phyloP scores from a whole-genome alignment of 2,329 filamentous ascomycete species.

The Magnaporthiopsis poae region DNA sequence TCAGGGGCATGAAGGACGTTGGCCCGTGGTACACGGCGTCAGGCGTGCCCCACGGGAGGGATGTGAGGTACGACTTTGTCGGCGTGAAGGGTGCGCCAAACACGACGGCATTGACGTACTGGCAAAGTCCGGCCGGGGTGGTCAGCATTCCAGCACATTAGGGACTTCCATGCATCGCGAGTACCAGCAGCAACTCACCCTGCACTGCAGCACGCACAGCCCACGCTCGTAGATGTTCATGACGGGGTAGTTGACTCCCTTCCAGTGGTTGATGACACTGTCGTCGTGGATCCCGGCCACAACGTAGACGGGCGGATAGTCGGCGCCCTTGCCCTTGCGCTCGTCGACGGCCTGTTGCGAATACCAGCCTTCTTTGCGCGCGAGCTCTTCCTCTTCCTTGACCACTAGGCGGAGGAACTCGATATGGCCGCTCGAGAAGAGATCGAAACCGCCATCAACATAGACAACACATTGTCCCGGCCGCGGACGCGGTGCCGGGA shows the following conservation, averaged over 20 bases:
- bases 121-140: background rate
- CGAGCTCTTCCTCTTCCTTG: conserved; percentile 60
- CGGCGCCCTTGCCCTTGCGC: conserved; percentile 55
- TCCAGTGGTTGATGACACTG: conserved; percentile 89
- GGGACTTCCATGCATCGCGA: background rate
- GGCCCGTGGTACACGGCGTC: conserved; percentile 90
- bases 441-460: conserved; percentile 90
- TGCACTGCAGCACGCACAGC: conserved; percentile 89
- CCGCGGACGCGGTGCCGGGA: conserved; percentile 60
- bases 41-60: conserved; percentile 64
- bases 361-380: conserved; percentile 63
- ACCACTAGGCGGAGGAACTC: conserved; percentile 79
- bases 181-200: conserved; percentile 41
- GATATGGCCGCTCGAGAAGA: conserved; percentile 95
- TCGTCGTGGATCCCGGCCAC: conserved; percentile 91
- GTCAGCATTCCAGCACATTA: background rate
- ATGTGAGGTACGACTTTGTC: conserved; percentile 64
- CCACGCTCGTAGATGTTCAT: conserved; percentile 99
- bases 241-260: conserved; percentile 95
- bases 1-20: conserved; percentile 75
- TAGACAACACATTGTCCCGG: conserved; percentile 82
- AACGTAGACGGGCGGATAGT: conserved; percentile 78
- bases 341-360: conserved; percentile 52
- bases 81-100: conserved; percentile 87
- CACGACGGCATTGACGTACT: conserved; percentile 80